Evolutionary conservation across 2,329 filamentous ascomycete species (phyloP), one percentile per base, ranked within the genome.

Genomic region (Laburnicola sp.): DNA sequence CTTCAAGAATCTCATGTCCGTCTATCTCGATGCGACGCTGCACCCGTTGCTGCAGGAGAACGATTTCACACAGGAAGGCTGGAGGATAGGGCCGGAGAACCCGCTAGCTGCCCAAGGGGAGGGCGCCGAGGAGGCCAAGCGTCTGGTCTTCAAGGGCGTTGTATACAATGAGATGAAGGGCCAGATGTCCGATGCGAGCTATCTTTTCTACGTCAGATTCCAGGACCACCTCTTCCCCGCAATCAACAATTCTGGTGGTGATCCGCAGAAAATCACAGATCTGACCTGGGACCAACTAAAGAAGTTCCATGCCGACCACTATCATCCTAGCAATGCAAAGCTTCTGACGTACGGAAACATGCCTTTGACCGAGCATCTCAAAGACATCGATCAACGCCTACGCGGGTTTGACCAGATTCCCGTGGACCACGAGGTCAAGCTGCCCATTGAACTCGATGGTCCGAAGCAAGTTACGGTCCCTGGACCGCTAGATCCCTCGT

Each of bases 161-260:
- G 93, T 97, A 0, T 97, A 97, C 77, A 99, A 99, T 66, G 94
- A 99, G 77, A 99, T 99, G 94, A 99, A 99, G 76, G 94, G 94
- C 0, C 92, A 97, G 69, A 96, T 97, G 86, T 97, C 94, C 2
- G 94, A 99, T 72, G 91, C 93, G 5, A 91, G 91, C 60, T 99
- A 99, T 66, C 79, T 97, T 0, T 99, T 90, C 78, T 97, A 97
- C 72, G 96, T 97, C 60, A 84, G 88, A 46, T 99, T 96, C 74
- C 91, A 96, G 69, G 91, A 97, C 64, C 88, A 94, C 70, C 90
- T 99, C 47, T 94, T 96, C 69, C 94, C 94, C 0, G 87, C 88
- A 32, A 88, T 99, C 71, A 89, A 99, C 76, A 97, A 99, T 76
- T 97, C 93, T 1, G 94, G 94, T 30, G 94, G 94, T 48, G 94